These are phyloP conservation scores for Lichtheimia ornata DNA, from an alignment of 371 early-diverging fungal genomes.

Conservation along the genomic window DNA sequence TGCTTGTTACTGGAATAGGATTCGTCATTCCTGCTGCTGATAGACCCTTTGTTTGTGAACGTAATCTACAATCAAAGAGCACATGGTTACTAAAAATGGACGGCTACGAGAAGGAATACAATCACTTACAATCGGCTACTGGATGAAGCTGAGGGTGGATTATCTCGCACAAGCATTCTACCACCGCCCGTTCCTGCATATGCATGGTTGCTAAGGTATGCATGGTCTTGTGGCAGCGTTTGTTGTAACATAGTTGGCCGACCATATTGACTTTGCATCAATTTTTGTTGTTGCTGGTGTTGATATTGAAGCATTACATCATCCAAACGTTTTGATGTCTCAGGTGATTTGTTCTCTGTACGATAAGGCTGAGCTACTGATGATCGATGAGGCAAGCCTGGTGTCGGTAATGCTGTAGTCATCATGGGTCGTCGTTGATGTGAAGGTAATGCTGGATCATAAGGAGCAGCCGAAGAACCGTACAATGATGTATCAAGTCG, in stretches of 20 bases:
- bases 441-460: slow-evolving; percentile 20
- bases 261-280: slow-evolving; percentile 14
- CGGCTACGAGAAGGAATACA: slow-evolving; percentile 28
- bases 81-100: slow-evolving; percentile 25
- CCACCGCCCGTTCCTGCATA: slow-evolving; percentile 34
- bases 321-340: slow-evolving; percentile 45
- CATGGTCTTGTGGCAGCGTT: slow-evolving; percentile 25
- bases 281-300: slow-evolving; percentile 34
- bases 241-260: slow-evolving; percentile 14
- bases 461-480: slow-evolving; percentile 14
- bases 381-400: slow-evolving; percentile 22
- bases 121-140: slow-evolving; percentile 31
- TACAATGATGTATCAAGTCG: slow-evolving; percentile 21
- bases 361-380: slow-evolving; percentile 29
- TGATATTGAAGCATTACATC: slow-evolving; percentile 56
- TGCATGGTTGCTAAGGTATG: slow-evolving; percentile 28
- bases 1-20: background rate
- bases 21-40: background rate
- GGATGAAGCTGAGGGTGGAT: slow-evolving; percentile 18
- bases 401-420: slow-evolving; percentile 31
- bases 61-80: background rate
- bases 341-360: slow-evolving; percentile 44
- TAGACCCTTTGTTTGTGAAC: background rate
- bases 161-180: slow-evolving; percentile 39
- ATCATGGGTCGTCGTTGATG: slow-evolving; percentile 27